Conservation (phyloP, 768 basidiomycete species). For the Amanita exitialis region DNA sequence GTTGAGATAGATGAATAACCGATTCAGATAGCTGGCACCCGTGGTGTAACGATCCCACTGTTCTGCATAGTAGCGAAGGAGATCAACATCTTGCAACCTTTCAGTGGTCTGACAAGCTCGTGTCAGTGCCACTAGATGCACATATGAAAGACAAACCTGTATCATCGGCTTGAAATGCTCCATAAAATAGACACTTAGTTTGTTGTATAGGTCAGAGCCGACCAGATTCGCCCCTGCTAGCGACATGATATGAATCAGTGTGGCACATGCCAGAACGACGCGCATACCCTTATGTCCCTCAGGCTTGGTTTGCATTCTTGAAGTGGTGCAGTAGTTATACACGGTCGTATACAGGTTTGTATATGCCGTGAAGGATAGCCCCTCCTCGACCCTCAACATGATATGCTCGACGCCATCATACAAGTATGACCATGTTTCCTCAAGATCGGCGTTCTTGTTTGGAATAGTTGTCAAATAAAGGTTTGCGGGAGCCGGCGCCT, state of each 20-base stretch:
- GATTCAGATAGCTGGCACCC: conserved; percentile 94
- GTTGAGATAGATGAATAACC: conserved; percentile 95
- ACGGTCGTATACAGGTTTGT: conserved; percentile 85
- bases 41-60: conserved; percentile 98
- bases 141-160: conserved; percentile 21
- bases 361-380: conserved; percentile 62
- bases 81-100: conserved; percentile 75
- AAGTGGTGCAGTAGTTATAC: conserved; percentile 97
- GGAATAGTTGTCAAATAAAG: conserved; percentile 42
- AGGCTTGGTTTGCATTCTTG: conserved; percentile 59
- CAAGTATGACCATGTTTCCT: conserved; percentile 83
- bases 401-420: conserved; percentile 83
- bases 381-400: conserved; percentile 81
- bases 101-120: conserved; percentile 56
- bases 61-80: conserved; percentile 83
- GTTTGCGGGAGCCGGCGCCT: conserved; percentile 18
- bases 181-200: conserved; percentile 84
- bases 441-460: conserved; percentile 58
- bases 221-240: conserved; percentile 92
- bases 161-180: conserved; percentile 71
- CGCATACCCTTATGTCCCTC: conserved; percentile 62
- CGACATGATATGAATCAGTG: conserved; percentile 25
- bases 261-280: conserved; percentile 18
- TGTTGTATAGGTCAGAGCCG: conserved; percentile 95
- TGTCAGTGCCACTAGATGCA: conserved; percentile 10